These are phyloP conservation scores for Pichia rugopelliculosa DNA, from an alignment of 805 yeast genomes.

Conservation along the genomic window DNA sequence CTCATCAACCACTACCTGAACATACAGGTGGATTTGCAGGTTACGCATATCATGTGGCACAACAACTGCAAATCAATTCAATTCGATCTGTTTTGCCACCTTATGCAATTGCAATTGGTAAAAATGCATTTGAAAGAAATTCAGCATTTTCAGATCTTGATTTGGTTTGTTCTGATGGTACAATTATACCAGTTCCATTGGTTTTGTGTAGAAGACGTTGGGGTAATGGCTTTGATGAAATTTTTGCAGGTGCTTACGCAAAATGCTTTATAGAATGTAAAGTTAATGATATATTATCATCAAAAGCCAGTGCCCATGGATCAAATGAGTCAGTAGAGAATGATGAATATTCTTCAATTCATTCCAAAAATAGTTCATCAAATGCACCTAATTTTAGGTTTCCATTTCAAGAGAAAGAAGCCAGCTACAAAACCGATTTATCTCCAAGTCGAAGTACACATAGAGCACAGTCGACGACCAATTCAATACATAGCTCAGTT, in stretches of 20 bases:
- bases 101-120: constrained; percentile 69
- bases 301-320: constrained; percentile 1
- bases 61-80: constrained; percentile 57
- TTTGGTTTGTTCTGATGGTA: constrained; percentile 62
- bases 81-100: constrained; percentile 67
- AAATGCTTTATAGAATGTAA: constrained; percentile 37
- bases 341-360: constrained; percentile 13
- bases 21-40: constrained; percentile 46
- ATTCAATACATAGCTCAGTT: constrained; percentile 15
- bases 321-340: constrained; percentile 5
- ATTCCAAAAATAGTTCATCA: constrained; percentile 8
- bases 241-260: constrained; percentile 58
- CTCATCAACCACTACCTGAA: not conserved
- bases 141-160: constrained; percentile 63
- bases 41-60: constrained; percentile 70
- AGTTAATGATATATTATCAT: not conserved
- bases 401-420: constrained; percentile 53
- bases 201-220: constrained; percentile 61
- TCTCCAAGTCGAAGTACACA: constrained; percentile 1
- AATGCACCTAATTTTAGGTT: constrained; percentile 57
- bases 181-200: constrained; percentile 54
- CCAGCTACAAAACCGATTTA: not conserved
- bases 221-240: constrained; percentile 63
- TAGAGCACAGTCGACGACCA: constrained; percentile 17
- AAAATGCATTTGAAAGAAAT: constrained; percentile 65